These are phyloP conservation scores for Umbellularia californica DNA, from an alignment of 164 flowering plant genomes.

Conservation along the genomic window DNA sequence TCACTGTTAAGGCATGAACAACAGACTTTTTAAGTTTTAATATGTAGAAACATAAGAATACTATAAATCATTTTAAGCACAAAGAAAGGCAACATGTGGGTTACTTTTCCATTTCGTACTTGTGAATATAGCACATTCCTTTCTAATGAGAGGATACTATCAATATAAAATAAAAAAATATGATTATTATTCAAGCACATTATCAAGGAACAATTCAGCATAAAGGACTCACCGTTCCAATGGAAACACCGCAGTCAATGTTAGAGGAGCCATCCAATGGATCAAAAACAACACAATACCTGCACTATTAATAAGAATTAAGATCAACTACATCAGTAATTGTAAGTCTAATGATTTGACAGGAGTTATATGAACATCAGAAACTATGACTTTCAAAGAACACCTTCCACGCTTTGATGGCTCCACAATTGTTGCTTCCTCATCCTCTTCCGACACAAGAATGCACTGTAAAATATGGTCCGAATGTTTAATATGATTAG, in stretches of 20 bases:
- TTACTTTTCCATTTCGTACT: neutral
- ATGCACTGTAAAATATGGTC: constrained; percentile 53
- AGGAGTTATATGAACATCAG: neutral
- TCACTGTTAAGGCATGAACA: neutral
- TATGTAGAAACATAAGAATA: neutral
- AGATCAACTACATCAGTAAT: neutral
- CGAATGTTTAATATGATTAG: neutral
- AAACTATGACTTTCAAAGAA: constrained; percentile 7
- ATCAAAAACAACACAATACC: constrained; percentile 88
- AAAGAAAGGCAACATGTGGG: neutral
- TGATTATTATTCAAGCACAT: neutral
- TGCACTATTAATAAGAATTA: constrained; percentile 25
- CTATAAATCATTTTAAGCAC: neutral
- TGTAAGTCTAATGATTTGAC: neutral
- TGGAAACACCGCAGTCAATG: constrained; percentile 98
- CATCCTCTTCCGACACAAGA: constrained; percentile 98
- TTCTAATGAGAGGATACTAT: neutral
- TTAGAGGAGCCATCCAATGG: constrained; percentile 99
- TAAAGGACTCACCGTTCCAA: constrained; percentile 76
- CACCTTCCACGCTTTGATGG: constrained; percentile 82
- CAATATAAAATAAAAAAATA: neutral
- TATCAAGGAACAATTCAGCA: neutral
- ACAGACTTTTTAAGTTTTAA: neutral
- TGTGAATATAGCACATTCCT: neutral
- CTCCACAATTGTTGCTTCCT: constrained; percentile 89